Percentiles rank a stretch among this genome's conserved stretches.
Conservation (phyloP, 768 basidiomycete genomes). For the Exsudoporus frostii region DNA sequence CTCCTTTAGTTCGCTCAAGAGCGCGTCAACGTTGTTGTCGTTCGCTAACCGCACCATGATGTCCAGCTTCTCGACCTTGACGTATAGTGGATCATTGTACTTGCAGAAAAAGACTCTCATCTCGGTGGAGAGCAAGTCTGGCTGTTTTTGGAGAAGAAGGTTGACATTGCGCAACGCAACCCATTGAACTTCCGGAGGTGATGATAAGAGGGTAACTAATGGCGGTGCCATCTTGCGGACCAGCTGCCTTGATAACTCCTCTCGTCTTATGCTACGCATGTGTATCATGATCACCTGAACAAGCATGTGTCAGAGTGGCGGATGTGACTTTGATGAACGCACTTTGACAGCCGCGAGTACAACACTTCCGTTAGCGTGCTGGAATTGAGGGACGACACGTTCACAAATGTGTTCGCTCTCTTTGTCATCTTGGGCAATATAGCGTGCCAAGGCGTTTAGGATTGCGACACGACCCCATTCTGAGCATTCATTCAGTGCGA, state of each 20-base stretch:
- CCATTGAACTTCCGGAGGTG: conserved; percentile 98
- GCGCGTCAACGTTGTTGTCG: conserved; percentile 90
- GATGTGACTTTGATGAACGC: conserved; percentile 12
- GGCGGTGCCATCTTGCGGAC: conserved; percentile 98
- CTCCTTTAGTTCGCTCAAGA: conserved; percentile 96
- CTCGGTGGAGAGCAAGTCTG: conserved; percentile 88
- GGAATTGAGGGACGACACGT: conserved; percentile 96
- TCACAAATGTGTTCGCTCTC: conserved; percentile 99
- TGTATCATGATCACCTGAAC: conserved; percentile 94
- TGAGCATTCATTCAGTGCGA: conserved; percentile 96
- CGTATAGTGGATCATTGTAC: conserved; percentile 98
- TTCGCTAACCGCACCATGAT: conserved; percentile 94
- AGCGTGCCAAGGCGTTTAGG: conserved; percentile 80
- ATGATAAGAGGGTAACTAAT: conserved; percentile 89
- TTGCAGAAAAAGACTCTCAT: conserved; percentile 99
- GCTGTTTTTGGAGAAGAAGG: conserved; percentile 88
- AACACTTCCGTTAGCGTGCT: conserved; percentile 94
- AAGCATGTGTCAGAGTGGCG: background rate
- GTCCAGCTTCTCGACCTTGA: conserved; percentile 97
- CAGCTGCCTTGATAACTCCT: conserved; percentile 81
- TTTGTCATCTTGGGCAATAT: conserved; percentile 80
- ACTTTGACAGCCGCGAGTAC: conserved; percentile 97
- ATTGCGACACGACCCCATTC: conserved; percentile 99
- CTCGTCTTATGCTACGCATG: conserved; percentile 75
- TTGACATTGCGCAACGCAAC: conserved; percentile 97